Conservation (phyloP, 352 stramenopile species). For the Phytophthora pistaciae region DNA sequence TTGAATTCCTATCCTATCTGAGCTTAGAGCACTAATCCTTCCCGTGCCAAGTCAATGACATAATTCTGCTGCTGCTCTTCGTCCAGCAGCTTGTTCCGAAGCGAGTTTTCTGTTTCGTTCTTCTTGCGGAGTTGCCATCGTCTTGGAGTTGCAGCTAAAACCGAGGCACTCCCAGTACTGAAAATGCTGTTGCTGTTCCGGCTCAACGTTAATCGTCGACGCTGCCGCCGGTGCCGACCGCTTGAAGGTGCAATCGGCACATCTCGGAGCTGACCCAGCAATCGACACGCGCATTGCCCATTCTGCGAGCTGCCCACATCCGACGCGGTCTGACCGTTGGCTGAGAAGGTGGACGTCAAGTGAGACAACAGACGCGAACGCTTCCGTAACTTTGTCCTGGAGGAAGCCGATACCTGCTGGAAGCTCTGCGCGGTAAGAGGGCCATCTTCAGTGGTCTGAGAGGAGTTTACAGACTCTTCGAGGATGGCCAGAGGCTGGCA, state of each 20-base stretch:
- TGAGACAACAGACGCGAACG: constrained; percentile 26
- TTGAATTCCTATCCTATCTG: constrained; percentile 8
- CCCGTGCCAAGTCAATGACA: constrained; percentile 10
- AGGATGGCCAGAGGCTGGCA: constrained; percentile 48
- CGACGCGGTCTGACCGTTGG: constrained; percentile 7
- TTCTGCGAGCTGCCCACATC: constrained; percentile 4
- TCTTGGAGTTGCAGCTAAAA: constrained; percentile 12
- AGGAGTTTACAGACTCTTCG: constrained; percentile 21
- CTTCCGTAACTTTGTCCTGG: constrained; percentile 22
- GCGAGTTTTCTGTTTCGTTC: constrained; percentile 4
- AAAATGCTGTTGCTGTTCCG: constrained; percentile 21
- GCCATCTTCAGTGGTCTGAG: constrained; percentile 19
- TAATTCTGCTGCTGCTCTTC: constrained; percentile 10
- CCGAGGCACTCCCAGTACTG: constrained; percentile 15
- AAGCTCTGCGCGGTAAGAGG: constrained; percentile 1
- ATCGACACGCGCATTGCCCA: constrained; percentile 18
- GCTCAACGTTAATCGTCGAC: constrained; percentile 3
- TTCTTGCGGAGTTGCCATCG: constrained; percentile 19
- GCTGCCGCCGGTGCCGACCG: constrained; percentile 9
- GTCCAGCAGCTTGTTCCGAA: constrained; percentile 26
- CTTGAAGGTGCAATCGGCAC: constrained; percentile 13
- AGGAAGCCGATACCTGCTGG: constrained; percentile 3
- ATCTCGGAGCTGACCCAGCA: constrained; percentile 17
- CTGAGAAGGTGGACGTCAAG: constrained; percentile 20
- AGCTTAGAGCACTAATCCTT: constrained; percentile 8